Evolutionary conservation across 2,329 filamentous ascomycete species (phyloP).

Genomic region (Trichoderma guizhouense): DNA sequence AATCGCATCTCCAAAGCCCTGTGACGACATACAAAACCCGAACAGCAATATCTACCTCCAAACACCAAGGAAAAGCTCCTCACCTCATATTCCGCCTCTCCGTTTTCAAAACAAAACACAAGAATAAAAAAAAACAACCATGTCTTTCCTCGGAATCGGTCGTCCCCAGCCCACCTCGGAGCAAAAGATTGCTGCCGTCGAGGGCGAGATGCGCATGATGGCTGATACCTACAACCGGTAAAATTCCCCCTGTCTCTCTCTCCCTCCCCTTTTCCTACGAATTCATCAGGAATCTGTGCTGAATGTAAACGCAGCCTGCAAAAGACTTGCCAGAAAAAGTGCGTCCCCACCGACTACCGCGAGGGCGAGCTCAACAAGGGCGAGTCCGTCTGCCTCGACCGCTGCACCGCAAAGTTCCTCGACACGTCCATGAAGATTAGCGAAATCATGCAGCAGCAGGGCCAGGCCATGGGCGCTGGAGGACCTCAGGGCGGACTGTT

Average conservation of each 20-base stretch:
- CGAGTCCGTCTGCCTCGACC: conserved; percentile 96
- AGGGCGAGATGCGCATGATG: conserved; percentile 96
- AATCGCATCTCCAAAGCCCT: conserved; percentile 15
- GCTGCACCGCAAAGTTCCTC: conserved; percentile 97
- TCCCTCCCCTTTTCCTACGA: too few species aligned
- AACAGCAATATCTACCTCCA: background rate
- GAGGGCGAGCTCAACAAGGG: conserved; percentile 98
- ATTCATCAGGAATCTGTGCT: too few species aligned
- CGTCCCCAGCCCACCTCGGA: conserved; percentile 84
- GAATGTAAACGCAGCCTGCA: conserved; percentile 65
- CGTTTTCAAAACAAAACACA: background rate
- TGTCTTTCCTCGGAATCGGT: conserved; percentile 49
- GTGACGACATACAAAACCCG: conserved; percentile 1
- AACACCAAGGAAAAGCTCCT: too few species aligned
- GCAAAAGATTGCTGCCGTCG: conserved; percentile 94
- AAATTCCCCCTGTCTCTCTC: background rate
- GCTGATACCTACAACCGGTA: conserved; percentile 99
- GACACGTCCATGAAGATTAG: conserved; percentile 97
- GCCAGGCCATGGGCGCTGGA: conserved; percentile 62
- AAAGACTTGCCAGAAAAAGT: conserved; percentile 89
- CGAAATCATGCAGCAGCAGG: conserved; percentile 92
- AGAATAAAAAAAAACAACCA: conserved; percentile 20
- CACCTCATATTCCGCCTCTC: background rate
- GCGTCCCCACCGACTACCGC: conserved; percentile 86
- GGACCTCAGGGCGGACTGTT: conserved; percentile 35